These are phyloP conservation scores for Knoxdaviesia proteae DNA, from an alignment of 2,329 filamentous ascomycete species.

Conservation along the genomic window DNA sequence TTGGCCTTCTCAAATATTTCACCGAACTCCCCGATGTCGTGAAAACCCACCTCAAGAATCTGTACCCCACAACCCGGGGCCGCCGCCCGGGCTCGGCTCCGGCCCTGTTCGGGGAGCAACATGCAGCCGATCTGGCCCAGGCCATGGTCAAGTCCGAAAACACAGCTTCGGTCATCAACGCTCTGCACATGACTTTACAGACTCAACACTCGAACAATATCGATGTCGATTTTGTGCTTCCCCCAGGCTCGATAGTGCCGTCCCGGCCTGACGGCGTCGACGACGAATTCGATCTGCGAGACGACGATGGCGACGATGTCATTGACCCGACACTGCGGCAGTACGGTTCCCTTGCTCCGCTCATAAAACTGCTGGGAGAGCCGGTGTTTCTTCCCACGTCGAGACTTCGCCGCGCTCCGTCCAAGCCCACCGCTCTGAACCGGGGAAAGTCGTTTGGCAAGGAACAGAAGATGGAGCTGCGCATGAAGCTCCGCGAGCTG, in stretches of 20 bases:
- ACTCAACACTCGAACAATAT: conserved; percentile 69
- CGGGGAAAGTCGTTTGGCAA: conserved; percentile 57
- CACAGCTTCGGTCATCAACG: conserved; percentile 47
- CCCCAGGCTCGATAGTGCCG: conserved; percentile 53
- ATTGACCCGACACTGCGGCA: conserved; percentile 42
- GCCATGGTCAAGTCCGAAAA: conserved; percentile 70
- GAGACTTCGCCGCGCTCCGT: conserved; percentile 65
- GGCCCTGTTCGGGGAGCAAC: conserved; percentile 67
- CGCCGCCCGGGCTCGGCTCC: conserved; percentile 43
- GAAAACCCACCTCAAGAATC: conserved; percentile 46
- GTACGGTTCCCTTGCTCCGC: conserved; percentile 57
- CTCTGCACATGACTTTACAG: conserved; percentile 55
- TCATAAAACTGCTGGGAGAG: conserved; percentile 65
- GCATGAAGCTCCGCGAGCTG: conserved; percentile 75
- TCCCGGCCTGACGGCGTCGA: conserved; percentile 37
- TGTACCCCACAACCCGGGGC: conserved; percentile 29
- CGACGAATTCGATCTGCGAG: conserved; percentile 17
- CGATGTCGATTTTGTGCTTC: conserved; percentile 73
- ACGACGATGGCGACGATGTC: conserved; percentile 43
- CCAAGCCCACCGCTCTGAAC: conserved; percentile 63
- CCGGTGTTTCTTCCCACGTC: conserved; percentile 74
- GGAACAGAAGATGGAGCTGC: conserved; percentile 64
- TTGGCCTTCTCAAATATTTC: conserved; percentile 89
- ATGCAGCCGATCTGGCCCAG: conserved; percentile 77
- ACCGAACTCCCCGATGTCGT: conserved; percentile 60